Evolutionary conservation across 192 early-diverging fungal genomes (phyloP).

Genomic region (Entomortierella chlamydospora): DNA sequence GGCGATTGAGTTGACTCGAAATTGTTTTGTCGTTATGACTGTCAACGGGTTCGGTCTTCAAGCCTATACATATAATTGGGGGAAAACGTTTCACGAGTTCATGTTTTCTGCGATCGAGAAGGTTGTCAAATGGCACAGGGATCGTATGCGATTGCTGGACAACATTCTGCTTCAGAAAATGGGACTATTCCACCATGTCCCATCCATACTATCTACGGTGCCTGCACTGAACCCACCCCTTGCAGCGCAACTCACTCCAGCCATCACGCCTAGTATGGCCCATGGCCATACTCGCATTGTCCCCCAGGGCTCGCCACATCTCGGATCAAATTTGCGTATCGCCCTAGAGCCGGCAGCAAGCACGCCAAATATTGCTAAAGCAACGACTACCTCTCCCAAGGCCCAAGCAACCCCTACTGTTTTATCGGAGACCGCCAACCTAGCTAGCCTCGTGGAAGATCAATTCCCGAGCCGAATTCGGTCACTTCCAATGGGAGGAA

Average conservation of each 20-base stretch:
- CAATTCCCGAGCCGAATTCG: conserved; percentile 47
- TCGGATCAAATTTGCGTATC: conserved; percentile 32
- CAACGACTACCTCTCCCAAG: conserved; percentile 35
- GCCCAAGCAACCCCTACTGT: conserved; percentile 4
- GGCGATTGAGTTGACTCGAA: conserved; percentile 28
- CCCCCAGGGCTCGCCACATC: conserved; percentile 35
- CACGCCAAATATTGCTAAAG: conserved; percentile 24
- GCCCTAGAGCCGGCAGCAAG: conserved; percentile 9
- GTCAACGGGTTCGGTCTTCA: conserved; percentile 56
- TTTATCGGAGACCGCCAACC: conserved; percentile 19
- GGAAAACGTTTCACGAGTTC: conserved; percentile 58
- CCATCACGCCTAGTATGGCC: conserved; percentile 8
- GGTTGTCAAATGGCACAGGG: conserved; percentile 59
- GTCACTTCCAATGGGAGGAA: conserved; percentile 8
- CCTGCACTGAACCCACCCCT: background rate
- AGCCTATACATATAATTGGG: conserved; percentile 66
- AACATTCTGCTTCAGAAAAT: conserved; percentile 71
- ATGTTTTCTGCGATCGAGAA: conserved; percentile 56
- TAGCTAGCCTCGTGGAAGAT: conserved; percentile 48
- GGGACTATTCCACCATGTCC: conserved; percentile 71
- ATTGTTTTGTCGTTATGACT: conserved; percentile 63
- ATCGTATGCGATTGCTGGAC: conserved; percentile 59
- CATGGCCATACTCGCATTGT: conserved; percentile 11
- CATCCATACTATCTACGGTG: conserved; percentile 24
- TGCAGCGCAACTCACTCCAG: conserved; percentile 2